phyloP scores from a whole-genome alignment of 805 yeast genomes.

The Groenewaldozyma salmanticensis region DNA sequence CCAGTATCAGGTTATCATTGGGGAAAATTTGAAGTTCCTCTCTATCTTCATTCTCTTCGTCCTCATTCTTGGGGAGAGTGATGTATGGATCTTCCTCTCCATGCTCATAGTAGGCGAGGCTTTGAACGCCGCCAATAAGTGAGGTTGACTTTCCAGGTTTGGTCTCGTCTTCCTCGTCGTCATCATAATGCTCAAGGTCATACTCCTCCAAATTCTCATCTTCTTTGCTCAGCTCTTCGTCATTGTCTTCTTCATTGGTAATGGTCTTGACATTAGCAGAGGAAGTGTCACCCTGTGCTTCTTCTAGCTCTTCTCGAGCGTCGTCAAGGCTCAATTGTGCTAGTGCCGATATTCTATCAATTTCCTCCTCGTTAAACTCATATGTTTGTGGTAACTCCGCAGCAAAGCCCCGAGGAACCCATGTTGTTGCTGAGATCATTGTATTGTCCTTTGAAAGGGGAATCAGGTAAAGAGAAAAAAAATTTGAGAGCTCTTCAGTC shows the following conservation, averaged over 20 bases:
- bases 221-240: slow-evolving; percentile 6
- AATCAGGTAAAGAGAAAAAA: not conserved
- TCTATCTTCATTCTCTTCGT: slow-evolving; percentile 65
- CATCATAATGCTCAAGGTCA: slow-evolving; percentile 65
- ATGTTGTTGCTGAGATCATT: slow-evolving; percentile 85
- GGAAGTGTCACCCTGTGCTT: slow-evolving; percentile 23
- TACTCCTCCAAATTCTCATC: slow-evolving; percentile 87
- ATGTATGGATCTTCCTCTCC: slow-evolving; percentile 51
- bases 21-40: slow-evolving; percentile 80
- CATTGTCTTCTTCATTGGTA: slow-evolving; percentile 6
- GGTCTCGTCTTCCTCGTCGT: slow-evolving; percentile 44
- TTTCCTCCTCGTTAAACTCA: slow-evolving; percentile 82
- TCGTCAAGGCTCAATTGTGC: slow-evolving; percentile 76
- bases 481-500: not conserved
- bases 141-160: slow-evolving; percentile 36
- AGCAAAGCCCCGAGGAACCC: slow-evolving; percentile 97
- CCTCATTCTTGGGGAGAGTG: slow-evolving; percentile 41
- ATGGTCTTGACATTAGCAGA: slow-evolving; percentile 6
- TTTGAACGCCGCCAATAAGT: slow-evolving; percentile 36
- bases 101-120: slow-evolving; percentile 31
- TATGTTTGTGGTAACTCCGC: slow-evolving; percentile 86
- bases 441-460: not conserved
- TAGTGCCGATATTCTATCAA: slow-evolving; percentile 79
- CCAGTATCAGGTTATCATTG: slow-evolving; percentile 79
- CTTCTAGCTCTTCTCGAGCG: slow-evolving; percentile 55